These are phyloP conservation scores for Plantago major DNA, from an alignment of 257 asterid genomes.

Conservation along the genomic window DNA sequence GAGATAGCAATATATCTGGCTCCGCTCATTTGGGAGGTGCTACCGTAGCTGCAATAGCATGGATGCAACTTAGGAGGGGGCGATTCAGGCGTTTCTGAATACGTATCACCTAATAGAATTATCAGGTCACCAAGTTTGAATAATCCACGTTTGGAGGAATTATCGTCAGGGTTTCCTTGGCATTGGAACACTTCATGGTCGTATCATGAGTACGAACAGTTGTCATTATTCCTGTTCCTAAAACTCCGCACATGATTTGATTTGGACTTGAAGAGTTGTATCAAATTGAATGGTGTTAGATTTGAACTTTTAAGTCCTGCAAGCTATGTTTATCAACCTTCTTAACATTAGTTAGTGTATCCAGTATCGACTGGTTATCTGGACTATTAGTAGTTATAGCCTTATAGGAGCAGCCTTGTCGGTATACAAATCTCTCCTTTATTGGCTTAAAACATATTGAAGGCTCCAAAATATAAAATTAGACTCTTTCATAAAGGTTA, in stretches of 20 bases:
- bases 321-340: too few species aligned
- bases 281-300: not conserved
- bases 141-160: too few species aligned
- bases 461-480: too few species aligned
- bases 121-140: not conserved
- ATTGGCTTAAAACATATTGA: too few species aligned
- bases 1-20: slow-evolving; percentile 58
- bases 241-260: not conserved
- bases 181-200: too few species aligned
- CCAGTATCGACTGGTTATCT: too few species aligned
- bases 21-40: slow-evolving; percentile 91
- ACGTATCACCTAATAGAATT: not conserved
- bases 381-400: too few species aligned
- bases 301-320: not conserved
- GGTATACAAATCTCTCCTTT: too few species aligned
- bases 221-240: not conserved
- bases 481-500: too few species aligned
- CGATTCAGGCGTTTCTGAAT: slow-evolving; percentile 48
- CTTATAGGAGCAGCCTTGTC: too few species aligned
- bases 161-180: too few species aligned
- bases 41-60: slow-evolving; percentile 66
- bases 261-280: not conserved
- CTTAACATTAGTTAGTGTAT: too few species aligned
- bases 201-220: not conserved
- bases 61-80: slow-evolving; percentile 58